Evolutionary conservation across 2,329 filamentous ascomycete species (phyloP), one percentile per base, ranked within the genome.

Genomic region (Fusarium sp.): DNA sequence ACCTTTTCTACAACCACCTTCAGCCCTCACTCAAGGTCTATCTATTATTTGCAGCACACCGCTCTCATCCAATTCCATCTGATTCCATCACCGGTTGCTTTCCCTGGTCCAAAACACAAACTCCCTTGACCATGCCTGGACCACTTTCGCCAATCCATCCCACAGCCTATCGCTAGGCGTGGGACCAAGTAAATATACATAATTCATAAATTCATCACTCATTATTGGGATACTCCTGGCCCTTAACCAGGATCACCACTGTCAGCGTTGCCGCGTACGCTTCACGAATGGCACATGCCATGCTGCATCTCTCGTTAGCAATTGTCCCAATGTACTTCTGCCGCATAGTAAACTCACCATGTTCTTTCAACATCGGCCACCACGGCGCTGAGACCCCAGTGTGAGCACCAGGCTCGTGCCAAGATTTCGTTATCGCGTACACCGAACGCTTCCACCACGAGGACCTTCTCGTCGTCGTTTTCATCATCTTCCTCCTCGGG

Each of bases 401-500:
- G 90, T 58, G 90, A 87, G 77, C 91, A 94, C 92, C 92, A 94
- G 9, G 92, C 91, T 67, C 92, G 83, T 2, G 90, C 91, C 73
- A 94, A 85, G 6, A 93, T 91, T 78, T 94, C 92, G 71, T 94
- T 93, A 78, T 94, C 92, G 51, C 84, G 83, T 24, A 91, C 90
- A 1, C 92, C 92, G 76, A 92, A 90, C 1, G 91, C 90, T 80
- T 94, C 90, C 16, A 94, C 85, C 7, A 91, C 89, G 11, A 94
- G 82, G 6, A 94, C 91, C 71, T 87, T 87, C 70, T 91, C 90
- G 27, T 88, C 82, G 58, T 90, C 87, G 20, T 84, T 81, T 16
- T 83, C 81, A 16, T 83, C 80, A 41, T 83, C 81, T 20, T 53
- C 48, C n/a, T 62, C 57, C 24, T 82, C 80, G 6, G 54, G 49